Evolutionary conservation across 1,284 basidiomycete genomes (phyloP).

Genomic region (Ceratobasidium sp.): DNA sequence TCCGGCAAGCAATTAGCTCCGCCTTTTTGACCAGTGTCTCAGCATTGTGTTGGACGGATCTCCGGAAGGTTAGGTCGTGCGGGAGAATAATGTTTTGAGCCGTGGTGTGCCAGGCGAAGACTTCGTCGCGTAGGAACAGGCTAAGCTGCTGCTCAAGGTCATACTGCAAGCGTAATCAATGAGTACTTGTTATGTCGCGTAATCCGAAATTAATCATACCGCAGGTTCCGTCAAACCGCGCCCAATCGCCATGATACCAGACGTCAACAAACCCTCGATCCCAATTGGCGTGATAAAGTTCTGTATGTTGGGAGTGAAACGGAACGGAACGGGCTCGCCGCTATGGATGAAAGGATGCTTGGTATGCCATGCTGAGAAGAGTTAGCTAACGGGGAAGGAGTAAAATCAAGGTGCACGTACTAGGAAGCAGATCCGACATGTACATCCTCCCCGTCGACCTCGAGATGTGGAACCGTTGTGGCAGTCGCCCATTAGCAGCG

Average conservation of each 20-base stretch:
- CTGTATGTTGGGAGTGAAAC: constrained; percentile 97
- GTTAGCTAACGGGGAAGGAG: background rate
- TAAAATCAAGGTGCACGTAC: constrained; percentile 61
- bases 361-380: constrained; percentile 52
- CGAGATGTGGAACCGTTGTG: constrained; percentile 89
- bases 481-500: constrained; percentile 86
- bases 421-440: constrained; percentile 90
- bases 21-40: constrained; percentile 88
- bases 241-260: constrained; percentile 92
- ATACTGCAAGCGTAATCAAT: constrained; percentile 67
- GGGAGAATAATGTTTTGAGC: constrained; percentile 45
- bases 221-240: constrained; percentile 93
- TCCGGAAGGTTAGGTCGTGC: constrained; percentile 72
- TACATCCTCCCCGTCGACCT: constrained; percentile 90
- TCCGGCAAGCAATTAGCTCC: constrained; percentile 86
- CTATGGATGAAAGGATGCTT: constrained; percentile 78
- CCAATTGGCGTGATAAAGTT: constrained; percentile 90
- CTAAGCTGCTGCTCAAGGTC: constrained; percentile 91
- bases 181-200: constrained; percentile 37
- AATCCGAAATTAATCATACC: constrained; percentile 60
- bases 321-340: constrained; percentile 92
- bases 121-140: constrained; percentile 94
- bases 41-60: constrained; percentile 79
- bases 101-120: constrained; percentile 72
- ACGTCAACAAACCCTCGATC: constrained; percentile 90